Evolutionary conservation across 345 rosid species (phyloP).

Genomic region (Hibiscus syriacus): DNA sequence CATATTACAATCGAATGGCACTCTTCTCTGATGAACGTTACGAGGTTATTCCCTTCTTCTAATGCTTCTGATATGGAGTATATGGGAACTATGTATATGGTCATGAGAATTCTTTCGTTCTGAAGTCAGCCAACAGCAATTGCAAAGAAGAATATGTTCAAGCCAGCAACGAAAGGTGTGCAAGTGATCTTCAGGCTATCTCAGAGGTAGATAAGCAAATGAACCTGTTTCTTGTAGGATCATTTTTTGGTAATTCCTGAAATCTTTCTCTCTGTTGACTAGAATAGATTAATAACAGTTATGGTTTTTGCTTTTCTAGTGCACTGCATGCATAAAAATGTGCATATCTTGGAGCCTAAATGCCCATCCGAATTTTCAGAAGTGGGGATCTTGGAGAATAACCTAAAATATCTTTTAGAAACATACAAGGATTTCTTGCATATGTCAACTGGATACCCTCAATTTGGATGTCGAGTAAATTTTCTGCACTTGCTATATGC

Average conservation of each 20-base stretch:
- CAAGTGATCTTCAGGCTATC: conserved; percentile 23
- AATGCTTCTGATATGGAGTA: too few relatives aligned
- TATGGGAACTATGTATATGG: neutral
- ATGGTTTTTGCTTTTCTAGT: conserved; percentile 10
- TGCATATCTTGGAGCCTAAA: conserved; percentile 26
- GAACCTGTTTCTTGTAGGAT: neutral
- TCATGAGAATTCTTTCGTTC: neutral
- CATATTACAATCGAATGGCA: conserved; percentile 37
- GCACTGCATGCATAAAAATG: conserved; percentile 1
- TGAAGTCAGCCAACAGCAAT: conserved; percentile 21
- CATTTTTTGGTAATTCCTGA: neutral
- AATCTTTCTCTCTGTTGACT: neutral
- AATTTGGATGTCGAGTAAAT: conserved; percentile 25
- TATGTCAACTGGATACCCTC: neutral
- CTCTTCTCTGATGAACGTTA: conserved; percentile 51
- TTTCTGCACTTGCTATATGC: neutral
- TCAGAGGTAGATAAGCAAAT: conserved; percentile 13
- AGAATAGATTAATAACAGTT: too few relatives aligned
- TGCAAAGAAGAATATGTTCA: conserved; percentile 22
- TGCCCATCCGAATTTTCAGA: conserved; percentile 1
- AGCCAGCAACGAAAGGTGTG: conserved; percentile 9
- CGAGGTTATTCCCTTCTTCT: conserved; percentile 38
- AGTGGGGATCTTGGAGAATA: neutral
- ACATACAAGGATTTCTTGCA: neutral
- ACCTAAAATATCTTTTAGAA: conserved; percentile 9